These are phyloP conservation scores for Canavalia ensiformis DNA, from an alignment of 306 rosid species.

Conservation along the genomic window DNA sequence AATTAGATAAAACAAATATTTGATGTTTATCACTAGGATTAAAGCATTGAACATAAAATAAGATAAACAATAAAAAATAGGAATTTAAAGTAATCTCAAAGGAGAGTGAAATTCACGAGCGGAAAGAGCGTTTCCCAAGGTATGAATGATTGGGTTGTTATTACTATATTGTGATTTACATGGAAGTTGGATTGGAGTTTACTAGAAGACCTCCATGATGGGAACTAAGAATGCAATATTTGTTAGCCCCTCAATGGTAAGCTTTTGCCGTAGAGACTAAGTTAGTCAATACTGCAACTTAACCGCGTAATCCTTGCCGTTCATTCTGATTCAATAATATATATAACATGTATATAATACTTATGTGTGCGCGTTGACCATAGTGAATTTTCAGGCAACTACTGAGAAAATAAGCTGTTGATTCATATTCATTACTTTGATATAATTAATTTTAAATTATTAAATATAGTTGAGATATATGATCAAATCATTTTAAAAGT, in stretches of 20 bases:
- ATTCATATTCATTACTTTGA: too few species aligned
- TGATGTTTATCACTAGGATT: too few species aligned
- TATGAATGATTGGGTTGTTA: not conserved
- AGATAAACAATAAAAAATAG: not conserved
- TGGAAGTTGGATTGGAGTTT: constrained; percentile 34
- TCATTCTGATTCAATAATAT: not conserved
- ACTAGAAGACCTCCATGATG: constrained; percentile 30
- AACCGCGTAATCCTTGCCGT: constrained; percentile 5
- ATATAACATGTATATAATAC: too few species aligned
- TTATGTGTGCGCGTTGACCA: not conserved
- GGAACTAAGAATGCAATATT: constrained; percentile 13
- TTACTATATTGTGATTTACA: not conserved
- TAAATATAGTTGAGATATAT: too few species aligned
- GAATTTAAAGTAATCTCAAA: not conserved
- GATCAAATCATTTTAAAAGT: too few species aligned
- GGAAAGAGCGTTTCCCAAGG: not conserved
- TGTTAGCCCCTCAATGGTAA: not conserved
- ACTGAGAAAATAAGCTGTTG: not conserved
- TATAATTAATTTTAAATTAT: too few species aligned
- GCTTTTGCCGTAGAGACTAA: constrained; percentile 30
- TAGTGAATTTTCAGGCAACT: not conserved
- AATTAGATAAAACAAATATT: too few species aligned
- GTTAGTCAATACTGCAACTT: not conserved
- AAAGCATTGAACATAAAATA: not conserved
- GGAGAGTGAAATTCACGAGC: constrained; percentile 21